Conservation (phyloP, 2,329 filamentous ascomycete genomes). For the Trichophyton equinum region DNA sequence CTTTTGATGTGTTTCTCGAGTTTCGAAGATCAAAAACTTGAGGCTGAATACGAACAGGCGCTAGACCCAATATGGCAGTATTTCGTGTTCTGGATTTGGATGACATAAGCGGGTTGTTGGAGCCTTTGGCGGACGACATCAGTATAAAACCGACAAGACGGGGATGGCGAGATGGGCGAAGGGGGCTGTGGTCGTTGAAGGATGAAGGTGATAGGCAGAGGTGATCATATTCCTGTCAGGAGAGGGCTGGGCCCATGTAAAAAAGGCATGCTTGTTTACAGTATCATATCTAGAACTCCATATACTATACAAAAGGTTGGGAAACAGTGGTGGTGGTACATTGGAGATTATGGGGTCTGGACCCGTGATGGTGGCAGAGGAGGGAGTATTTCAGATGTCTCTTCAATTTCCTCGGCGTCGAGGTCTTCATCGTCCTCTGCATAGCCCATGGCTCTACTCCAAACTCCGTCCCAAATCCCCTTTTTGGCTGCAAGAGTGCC, state of each 20-base stretch:
- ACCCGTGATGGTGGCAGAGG: not conserved
- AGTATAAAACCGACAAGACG: too few species aligned
- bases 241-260: not conserved
- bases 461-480: conserved; percentile 76
- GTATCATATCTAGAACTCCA: not conserved
- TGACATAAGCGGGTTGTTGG: not conserved
- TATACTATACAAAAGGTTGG: not conserved
- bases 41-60: not conserved
- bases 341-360: not conserved
- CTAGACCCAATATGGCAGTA: conserved; percentile 8
- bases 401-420: conserved; percentile 15
- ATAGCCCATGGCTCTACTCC: conserved; percentile 52
- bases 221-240: not conserved
- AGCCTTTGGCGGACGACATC: too few species aligned
- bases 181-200: not conserved
- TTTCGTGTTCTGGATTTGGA: conserved; percentile 6
- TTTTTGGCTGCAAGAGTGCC: conserved; percentile 87
- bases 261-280: not conserved
- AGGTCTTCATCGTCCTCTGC: conserved; percentile 43
- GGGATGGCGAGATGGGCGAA: not conserved
- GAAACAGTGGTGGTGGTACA: not conserved
- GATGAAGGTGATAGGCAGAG: not conserved
- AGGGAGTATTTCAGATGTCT: not conserved
- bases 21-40: not conserved
- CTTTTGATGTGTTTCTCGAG: not conserved